phyloP scores from a whole-genome alignment of 179 eudicot species.

The Kewa caespitosa region DNA sequence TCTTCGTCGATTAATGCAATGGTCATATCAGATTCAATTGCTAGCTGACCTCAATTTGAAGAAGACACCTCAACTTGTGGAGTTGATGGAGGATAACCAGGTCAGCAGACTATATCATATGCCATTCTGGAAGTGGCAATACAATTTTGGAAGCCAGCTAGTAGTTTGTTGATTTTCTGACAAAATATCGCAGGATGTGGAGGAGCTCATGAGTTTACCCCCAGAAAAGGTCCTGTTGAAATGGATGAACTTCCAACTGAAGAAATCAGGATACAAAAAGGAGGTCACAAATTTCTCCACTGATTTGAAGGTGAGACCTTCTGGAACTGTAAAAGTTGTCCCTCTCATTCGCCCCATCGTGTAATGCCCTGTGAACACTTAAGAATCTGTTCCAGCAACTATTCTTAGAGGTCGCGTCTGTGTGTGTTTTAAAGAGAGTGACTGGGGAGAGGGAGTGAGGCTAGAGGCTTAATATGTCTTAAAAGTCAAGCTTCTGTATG shows the following conservation, averaged over 20 bases:
- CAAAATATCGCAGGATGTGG: conserved; percentile 57
- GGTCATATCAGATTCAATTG: conserved; percentile 61
- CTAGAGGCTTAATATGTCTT: too few species aligned
- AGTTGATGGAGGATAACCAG: conserved; percentile 68
- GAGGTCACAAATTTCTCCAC: conserved; percentile 65
- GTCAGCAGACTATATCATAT: conserved; percentile 26
- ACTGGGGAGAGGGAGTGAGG: too few species aligned
- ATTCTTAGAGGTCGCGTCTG: too few species aligned
- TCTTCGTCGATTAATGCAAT: not conserved
- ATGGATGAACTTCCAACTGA: conserved; percentile 83
- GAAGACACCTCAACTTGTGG: conserved; percentile 84
- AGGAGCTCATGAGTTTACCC: conserved; percentile 66
- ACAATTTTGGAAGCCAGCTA: not conserved
- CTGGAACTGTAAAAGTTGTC: not conserved
- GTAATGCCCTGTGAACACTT: not conserved
- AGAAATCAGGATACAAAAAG: conserved; percentile 67
- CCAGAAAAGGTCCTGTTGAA: conserved; percentile 76
- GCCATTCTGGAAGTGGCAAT: not conserved
- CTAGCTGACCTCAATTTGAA: conserved; percentile 67
- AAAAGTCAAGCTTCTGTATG: too few species aligned
- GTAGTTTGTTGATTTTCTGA: not conserved
- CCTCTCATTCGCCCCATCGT: not conserved
- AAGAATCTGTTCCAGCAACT: not conserved
- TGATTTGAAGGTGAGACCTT: conserved; percentile 59
- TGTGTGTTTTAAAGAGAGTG: too few species aligned